phyloP scores from a whole-genome alignment of 768 basidiomycete genomes.

The Mrakia gelida region DNA sequence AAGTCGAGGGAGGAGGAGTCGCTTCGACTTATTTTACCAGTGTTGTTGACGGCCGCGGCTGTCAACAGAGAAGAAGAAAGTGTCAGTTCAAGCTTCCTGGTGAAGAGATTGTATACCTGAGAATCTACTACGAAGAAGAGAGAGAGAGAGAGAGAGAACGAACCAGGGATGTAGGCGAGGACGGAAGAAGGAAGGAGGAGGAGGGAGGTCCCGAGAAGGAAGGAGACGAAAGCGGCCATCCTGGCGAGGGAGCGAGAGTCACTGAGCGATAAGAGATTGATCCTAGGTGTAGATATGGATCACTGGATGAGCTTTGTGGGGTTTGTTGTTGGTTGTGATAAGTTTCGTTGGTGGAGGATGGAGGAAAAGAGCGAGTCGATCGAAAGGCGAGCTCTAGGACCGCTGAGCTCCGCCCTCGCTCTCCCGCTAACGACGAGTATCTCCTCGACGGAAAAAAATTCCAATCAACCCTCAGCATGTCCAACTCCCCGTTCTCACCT shows the following conservation, averaged over 20 bases:
- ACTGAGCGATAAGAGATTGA: neutral
- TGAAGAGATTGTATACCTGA: neutral
- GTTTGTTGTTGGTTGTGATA: too few relatives aligned
- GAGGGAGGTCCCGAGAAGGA: neutral
- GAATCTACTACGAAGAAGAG: neutral
- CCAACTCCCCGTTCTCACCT: too few relatives aligned
- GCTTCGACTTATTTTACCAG: slow-evolving; percentile 53
- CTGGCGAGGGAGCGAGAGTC: too few relatives aligned
- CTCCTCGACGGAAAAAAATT: too few relatives aligned
- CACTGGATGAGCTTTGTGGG: neutral
- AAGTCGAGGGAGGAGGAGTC: slow-evolving; percentile 56
- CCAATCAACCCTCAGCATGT: too few relatives aligned
- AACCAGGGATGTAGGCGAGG: slow-evolving; percentile 20
- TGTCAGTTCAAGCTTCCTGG: neutral
- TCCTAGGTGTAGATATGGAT: neutral
- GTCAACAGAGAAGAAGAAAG: slow-evolving; percentile 46
- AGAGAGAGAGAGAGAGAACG: neutral
- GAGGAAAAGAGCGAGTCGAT: too few relatives aligned
- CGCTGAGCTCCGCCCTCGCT: too few relatives aligned
- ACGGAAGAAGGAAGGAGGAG: neutral
- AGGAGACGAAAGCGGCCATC: neutral
- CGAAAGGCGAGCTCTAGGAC: too few relatives aligned
- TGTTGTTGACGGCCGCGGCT: slow-evolving; percentile 66
- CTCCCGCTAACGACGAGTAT: too few relatives aligned
- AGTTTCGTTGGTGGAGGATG: too few relatives aligned